Conservation (phyloP, 148 eudicot species). For the Vaccinium darrowii region DNA sequence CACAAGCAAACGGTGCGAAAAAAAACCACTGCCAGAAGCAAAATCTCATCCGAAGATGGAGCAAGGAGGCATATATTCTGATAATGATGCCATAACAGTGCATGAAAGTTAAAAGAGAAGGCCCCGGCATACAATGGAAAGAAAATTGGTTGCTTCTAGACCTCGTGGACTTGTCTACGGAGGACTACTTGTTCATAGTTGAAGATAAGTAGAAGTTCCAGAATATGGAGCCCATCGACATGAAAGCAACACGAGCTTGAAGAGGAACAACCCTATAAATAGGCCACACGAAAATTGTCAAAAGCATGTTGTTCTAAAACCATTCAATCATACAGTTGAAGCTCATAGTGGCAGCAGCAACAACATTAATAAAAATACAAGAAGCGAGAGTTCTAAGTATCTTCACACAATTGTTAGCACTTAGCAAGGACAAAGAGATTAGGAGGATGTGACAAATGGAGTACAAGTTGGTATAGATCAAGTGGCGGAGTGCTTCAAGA, state of each 20-base stretch:
- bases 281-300: constrained; percentile 11
- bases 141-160: neutral
- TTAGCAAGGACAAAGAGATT: neutral
- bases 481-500: neutral
- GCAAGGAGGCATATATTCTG: neutral
- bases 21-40: neutral
- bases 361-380: neutral
- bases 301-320: neutral
- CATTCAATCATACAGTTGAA: neutral
- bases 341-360: neutral
- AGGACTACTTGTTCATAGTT: constrained; percentile 65
- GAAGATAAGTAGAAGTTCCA: constrained; percentile 93
- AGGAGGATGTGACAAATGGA: neutral
- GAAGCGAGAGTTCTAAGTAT: neutral
- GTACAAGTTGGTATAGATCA: neutral
- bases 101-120: neutral
- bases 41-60: neutral
- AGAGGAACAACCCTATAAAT: constrained; percentile 81
- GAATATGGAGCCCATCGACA: constrained; percentile 90
- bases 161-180: neutral
- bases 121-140: neutral
- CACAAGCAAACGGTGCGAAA: neutral
- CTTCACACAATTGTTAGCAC: neutral
- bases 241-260: constrained; percentile 91
- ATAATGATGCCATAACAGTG: neutral